These are phyloP conservation scores for Trichoderma sp. DNA, from an alignment of 2,329 filamentous ascomycete genomes.

Conservation along the genomic window DNA sequence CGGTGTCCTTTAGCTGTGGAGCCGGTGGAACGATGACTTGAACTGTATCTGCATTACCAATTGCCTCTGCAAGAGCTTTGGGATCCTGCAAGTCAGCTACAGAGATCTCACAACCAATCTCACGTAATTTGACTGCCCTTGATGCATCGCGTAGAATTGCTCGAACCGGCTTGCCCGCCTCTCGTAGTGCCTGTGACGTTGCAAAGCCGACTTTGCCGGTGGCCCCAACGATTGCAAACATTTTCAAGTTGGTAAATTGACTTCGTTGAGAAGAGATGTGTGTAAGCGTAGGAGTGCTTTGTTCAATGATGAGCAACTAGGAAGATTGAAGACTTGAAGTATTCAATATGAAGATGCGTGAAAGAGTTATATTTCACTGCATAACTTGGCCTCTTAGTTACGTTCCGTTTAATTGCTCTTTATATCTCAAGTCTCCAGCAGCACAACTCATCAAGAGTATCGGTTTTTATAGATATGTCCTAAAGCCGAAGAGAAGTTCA, in stretches of 20 bases:
- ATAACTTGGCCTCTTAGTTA: not conserved
- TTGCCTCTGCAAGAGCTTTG: not conserved
- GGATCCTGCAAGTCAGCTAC: not conserved
- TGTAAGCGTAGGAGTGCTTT: not conserved
- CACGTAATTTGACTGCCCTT: not conserved
- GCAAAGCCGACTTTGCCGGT: not conserved
- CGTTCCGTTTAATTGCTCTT: not conserved
- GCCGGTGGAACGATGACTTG: not conserved
- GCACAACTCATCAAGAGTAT: not conserved
- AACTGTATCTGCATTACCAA: not conserved
- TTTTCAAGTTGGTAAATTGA: not conserved
- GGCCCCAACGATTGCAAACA: not conserved
- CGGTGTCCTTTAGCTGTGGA: not conserved
- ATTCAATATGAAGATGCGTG: not conserved
- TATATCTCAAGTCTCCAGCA: not conserved
- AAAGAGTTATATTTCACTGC: not conserved
- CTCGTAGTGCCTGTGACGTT: not conserved
- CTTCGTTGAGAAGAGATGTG: not conserved
- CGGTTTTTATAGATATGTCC: not conserved
- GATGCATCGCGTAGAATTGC: not conserved
- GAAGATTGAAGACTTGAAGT: not conserved
- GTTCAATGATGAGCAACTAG: not conserved
- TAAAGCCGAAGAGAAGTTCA: not conserved
- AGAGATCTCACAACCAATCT: slow-evolving; percentile 2
- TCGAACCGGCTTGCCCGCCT: not conserved